A percentile compares a stretch with the other conserved stretches of the same genome.
phyloP scores from a whole-genome alignment of 495 filamentous ascomycete species.

The Hyaloscypha finlandica region DNA sequence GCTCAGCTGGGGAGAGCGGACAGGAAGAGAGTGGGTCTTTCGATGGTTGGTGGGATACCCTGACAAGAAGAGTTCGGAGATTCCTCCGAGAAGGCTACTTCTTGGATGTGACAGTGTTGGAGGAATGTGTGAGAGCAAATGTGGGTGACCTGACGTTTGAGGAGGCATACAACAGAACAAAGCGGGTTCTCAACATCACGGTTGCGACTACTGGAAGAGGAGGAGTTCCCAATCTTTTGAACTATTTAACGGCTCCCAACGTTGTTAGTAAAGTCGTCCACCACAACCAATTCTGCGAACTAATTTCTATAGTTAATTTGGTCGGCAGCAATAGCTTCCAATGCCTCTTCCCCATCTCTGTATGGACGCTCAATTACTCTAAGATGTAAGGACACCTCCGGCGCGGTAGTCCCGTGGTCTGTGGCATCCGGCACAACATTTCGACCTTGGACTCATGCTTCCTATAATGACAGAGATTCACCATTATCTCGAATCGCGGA shows the following conservation, averaged over 20 bases:
- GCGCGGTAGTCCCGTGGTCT: slow-evolving; percentile 79
- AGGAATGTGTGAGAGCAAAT: slow-evolving; percentile 83
- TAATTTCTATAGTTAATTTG: slow-evolving; percentile 66
- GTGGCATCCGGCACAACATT: slow-evolving; percentile 67
- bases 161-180: slow-evolving; percentile 85
- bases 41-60: slow-evolving; percentile 54
- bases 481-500: slow-evolving; percentile 83
- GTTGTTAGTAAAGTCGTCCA: slow-evolving; percentile 60
- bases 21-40: slow-evolving; percentile 27
- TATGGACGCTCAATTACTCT: slow-evolving; percentile 66
- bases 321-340: slow-evolving; percentile 92
- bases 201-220: slow-evolving; percentile 71
- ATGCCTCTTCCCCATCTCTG: slow-evolving; percentile 69
- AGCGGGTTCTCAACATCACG: slow-evolving; percentile 89
- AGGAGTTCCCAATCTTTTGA: slow-evolving; percentile 83
- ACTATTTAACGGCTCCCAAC: slow-evolving; percentile 93
- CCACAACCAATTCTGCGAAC: not conserved
- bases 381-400: slow-evolving; percentile 80
- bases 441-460: slow-evolving; percentile 65
- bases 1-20: slow-evolving; percentile 6
- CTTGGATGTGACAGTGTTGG: slow-evolving; percentile 77
- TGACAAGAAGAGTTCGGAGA: slow-evolving; percentile 61
- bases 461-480: slow-evolving; percentile 73
- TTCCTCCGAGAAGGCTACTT: slow-evolving; percentile 79
- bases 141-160: slow-evolving; percentile 92